Conservation (phyloP, 805 yeast species). For the Wickerhamiella azyma region DNA sequence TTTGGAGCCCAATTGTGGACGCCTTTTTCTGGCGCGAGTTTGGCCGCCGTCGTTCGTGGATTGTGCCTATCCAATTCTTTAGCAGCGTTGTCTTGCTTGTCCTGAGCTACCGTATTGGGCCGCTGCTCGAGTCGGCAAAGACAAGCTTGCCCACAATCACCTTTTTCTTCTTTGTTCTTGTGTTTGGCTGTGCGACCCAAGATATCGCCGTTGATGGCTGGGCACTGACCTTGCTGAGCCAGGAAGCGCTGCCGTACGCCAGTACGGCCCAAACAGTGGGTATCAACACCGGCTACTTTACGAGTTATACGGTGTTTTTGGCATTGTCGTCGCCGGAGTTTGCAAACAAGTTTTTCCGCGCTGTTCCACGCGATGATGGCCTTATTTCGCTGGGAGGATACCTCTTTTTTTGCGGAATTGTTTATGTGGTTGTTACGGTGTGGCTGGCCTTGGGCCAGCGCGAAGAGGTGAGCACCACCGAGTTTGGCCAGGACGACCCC, state of each 20-base stretch:
- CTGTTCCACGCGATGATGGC: slow-evolving; percentile 47
- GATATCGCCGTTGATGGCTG: slow-evolving; percentile 99
- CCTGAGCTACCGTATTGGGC: slow-evolving; percentile 48
- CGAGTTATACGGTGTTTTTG: slow-evolving; percentile 79
- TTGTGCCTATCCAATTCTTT: slow-evolving; percentile 78
- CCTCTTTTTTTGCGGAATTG: slow-evolving; percentile 61
- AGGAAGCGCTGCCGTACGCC: slow-evolving; percentile 72
- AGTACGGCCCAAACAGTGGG: slow-evolving; percentile 97
- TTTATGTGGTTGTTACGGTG: slow-evolving; percentile 54
- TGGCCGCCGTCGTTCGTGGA: slow-evolving; percentile 89
- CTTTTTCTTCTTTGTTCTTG: slow-evolving; percentile 55
- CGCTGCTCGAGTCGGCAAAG: slow-evolving; percentile 35
- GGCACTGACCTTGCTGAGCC: slow-evolving; percentile 81
- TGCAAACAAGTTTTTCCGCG: slow-evolving; percentile 70
- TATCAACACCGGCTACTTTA: slow-evolving; percentile 80
- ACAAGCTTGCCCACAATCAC: slow-evolving; percentile 46
- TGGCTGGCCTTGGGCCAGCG: slow-evolving; percentile 44
- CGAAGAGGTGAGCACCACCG: slow-evolving; percentile 46
- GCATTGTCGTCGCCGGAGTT: slow-evolving; percentile 88
- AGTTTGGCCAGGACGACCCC: slow-evolving; percentile 3
- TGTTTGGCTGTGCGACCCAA: slow-evolving; percentile 88
- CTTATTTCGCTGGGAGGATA: slow-evolving; percentile 61
- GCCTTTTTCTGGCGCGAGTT: slow-evolving; percentile 52
- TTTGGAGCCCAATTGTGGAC: slow-evolving; percentile 96
- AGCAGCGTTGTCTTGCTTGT: slow-evolving; percentile 53